Evolutionary conservation across 495 filamentous ascomycete genomes (phyloP), one percentile per base, ranked within the genome.

Genomic region (Penicillium steckii): DNA sequence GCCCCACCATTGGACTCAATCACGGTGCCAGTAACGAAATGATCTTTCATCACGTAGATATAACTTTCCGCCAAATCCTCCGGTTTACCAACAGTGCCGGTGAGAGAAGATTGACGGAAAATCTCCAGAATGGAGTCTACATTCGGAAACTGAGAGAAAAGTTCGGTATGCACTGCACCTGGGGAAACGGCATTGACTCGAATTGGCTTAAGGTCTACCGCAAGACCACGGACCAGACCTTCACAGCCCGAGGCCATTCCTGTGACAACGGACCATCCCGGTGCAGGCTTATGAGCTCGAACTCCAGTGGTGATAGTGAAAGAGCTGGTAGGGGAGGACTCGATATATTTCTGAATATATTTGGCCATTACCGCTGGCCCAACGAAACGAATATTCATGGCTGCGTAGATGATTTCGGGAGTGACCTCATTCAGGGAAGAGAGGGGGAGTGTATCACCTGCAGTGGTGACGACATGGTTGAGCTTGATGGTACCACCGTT

Each of bases 21-120:
- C 13, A 65, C 57, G 0, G 60, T 70, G 2, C 79, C 81, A 7
- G 79, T 80, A 7, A 67, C 68, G 61, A 78, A 79, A 19, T 49
- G 55, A 65, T 86, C 82, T 63, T 76, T 79, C 80, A 86, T 78
- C n/a, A 79, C 60, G 52, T 81, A 86, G 8, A 87, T 48, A 70
- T 87, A 90, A 25, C 80, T 79, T 73, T 88, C 84, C 2, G 82
- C 85, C 10, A 84, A 72, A 65, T 87, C 84, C 62, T 82, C 78
- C n/a, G 76, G 69, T 30, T 44, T 59, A 0, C 72, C 86, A 4
- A 80, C 57, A 50, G 67, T 68, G 2, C 75, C 77, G 21, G 78
- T 79, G 6, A 73, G 61, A 42, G 61, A 58, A 22, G 51, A 57
- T 35, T 61, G 53, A 42, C 42, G 62, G 9, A 74, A 53, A 25